phyloP scores from a whole-genome alignment of 768 basidiomycete genomes.

The Sarcodon sp. region DNA sequence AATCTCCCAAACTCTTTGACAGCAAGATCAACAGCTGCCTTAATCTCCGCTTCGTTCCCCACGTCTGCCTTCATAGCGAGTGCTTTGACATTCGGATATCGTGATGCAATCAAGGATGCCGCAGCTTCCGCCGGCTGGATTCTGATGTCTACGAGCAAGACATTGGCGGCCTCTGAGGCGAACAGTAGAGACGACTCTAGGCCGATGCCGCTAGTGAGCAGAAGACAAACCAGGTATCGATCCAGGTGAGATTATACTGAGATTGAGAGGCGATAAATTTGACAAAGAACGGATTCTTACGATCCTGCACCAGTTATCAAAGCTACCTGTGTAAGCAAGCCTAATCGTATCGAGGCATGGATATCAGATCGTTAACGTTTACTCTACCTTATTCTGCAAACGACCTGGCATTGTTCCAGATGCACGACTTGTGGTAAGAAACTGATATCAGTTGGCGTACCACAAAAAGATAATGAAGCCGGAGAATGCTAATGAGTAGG shows the following conservation, averaged over 20 bases:
- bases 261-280: slow-evolving; percentile 12
- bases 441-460: not conserved
- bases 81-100: slow-evolving; percentile 58
- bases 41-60: slow-evolving; percentile 76
- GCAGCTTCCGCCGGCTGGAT: slow-evolving; percentile 56
- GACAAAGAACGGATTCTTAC: slow-evolving; percentile 18
- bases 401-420: not conserved
- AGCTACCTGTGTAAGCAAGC: slow-evolving; percentile 8
- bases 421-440: not conserved
- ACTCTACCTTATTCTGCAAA: not conserved
- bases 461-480: not conserved
- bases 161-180: slow-evolving; percentile 87
- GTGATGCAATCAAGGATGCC: slow-evolving; percentile 45
- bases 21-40: slow-evolving; percentile 67
- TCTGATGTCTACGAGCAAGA: slow-evolving; percentile 86
- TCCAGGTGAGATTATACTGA: slow-evolving; percentile 25
- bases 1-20: slow-evolving; percentile 84
- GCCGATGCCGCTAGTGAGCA: slow-evolving; percentile 71
- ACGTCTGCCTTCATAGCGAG: slow-evolving; percentile 76
- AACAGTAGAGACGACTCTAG: slow-evolving; percentile 93
- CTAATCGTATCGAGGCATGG: not conserved
- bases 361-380: not conserved
- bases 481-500: not conserved
- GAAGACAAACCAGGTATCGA: not conserved
- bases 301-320: slow-evolving; percentile 42